Evolutionary conservation across 140 eudicot genomes (phyloP), one percentile per base, ranked within the genome.

Genomic region (Anethum foeniculum): DNA sequence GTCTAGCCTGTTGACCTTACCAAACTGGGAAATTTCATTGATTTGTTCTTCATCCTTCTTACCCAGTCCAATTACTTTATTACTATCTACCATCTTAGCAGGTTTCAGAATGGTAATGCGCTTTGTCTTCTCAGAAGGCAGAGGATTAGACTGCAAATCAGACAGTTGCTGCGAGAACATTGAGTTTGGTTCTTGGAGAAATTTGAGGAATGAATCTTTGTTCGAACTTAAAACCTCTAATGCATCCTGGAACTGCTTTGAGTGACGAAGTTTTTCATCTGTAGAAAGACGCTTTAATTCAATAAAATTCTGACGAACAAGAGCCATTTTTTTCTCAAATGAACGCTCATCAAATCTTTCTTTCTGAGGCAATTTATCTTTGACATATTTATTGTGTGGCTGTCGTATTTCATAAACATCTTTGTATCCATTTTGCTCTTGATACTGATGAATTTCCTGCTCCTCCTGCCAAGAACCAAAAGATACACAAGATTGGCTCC

Each of bases 71-170:
- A 88, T 51, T 71, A 84, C 80, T 71, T 86, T 82, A 67, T 82
- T 83, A 81, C 79, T 80, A 27, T 86, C 89, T 46, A 85, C 84
- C 85, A 87, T 77, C 82, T 93, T 96, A 32, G 97, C 89, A 38
- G 99, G 99, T 84, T 81, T 91, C 72, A 96, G 98, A 80, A 96
- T 90, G 5, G 99, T 96, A 69, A 96, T 96, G 30, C 98, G 88
- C 84, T 93, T 91, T 28, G 92, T 89, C 82, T 96, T 89, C 82
- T 96, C 96, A 12, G 91, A 88, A 75, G 93, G 90, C 34, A 89
- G 97, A 76, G 91, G 83, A 10, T 77, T 65, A 21, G 96, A 84
- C 38, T 85, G 88, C 72, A 87, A 67, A 76, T 81, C 76, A 78
- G 82, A 82, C n/a, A 87, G 84, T 60, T 91, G 84, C 60, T 87